These are phyloP conservation scores for Alternaria arborescens DNA, from an alignment of 2,329 filamentous ascomycete genomes.

Conservation along the genomic window DNA sequence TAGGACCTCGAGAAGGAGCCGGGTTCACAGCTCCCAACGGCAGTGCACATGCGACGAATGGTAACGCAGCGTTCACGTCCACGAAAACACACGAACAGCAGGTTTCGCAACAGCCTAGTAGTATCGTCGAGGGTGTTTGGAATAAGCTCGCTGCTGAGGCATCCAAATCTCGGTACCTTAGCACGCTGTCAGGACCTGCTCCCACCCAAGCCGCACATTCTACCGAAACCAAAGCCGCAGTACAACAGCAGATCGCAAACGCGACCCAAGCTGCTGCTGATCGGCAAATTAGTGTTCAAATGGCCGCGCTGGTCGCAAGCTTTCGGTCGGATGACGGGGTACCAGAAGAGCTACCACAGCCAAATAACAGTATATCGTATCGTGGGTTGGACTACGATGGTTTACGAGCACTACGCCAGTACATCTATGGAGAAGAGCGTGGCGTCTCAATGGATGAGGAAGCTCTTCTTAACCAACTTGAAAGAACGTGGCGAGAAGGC, in stretches of 20 bases:
- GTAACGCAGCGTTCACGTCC: slow-evolving; percentile 13
- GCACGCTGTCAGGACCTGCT: slow-evolving; percentile 7
- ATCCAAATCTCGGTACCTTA: slow-evolving; percentile 26
- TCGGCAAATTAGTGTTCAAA: slow-evolving; percentile 38
- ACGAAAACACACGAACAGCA: slow-evolving; percentile 21
- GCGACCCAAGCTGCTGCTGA: slow-evolving; percentile 35
- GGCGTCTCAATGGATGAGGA: slow-evolving; percentile 40
- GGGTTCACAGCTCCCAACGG: slow-evolving; percentile 24
- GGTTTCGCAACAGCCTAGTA: slow-evolving; percentile 23
- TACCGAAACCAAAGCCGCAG: slow-evolving; percentile 24
- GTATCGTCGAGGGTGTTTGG: slow-evolving; percentile 37
- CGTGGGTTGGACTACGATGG: slow-evolving; percentile 43
- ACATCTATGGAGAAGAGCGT: slow-evolving; percentile 41
- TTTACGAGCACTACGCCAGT: slow-evolving; percentile 40
- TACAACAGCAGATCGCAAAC: slow-evolving; percentile 32
- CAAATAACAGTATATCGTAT: slow-evolving; percentile 32
- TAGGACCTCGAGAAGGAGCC: slow-evolving; percentile 26
- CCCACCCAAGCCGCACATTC: slow-evolving; percentile 21
- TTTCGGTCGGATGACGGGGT: slow-evolving; percentile 35
- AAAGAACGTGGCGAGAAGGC: slow-evolving; percentile 43
- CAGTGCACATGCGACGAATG: slow-evolving; percentile 14
- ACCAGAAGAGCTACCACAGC: slow-evolving; percentile 31
- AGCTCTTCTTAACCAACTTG: slow-evolving; percentile 39
- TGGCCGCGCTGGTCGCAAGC: slow-evolving; percentile 40
- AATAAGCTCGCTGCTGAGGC: slow-evolving; percentile 27